Evolutionary conservation across 1,139 yeast genomes (phyloP).

Genomic region (Debaryomyces singareniensis): DNA sequence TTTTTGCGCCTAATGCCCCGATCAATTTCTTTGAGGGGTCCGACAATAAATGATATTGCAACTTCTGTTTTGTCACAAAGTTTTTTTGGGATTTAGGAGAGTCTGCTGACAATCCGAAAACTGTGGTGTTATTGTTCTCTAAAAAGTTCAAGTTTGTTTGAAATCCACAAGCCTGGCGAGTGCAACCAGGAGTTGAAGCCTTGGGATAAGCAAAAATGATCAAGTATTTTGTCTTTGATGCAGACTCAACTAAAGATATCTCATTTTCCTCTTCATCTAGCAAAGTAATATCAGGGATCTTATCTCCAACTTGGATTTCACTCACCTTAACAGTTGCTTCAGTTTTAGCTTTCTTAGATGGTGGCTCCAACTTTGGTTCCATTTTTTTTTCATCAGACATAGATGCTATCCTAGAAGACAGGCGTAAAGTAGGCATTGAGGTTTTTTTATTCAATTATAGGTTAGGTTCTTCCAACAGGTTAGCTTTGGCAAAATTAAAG

Average conservation of each 20-base stretch:
- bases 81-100: slow-evolving; percentile 66
- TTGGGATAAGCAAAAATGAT: slow-evolving; percentile 80
- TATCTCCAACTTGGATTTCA: slow-evolving; percentile 56
- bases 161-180: slow-evolving; percentile 88
- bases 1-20: slow-evolving; percentile 75
- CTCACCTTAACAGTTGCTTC: slow-evolving; percentile 4
- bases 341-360: slow-evolving; percentile 6
- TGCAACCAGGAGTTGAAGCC: slow-evolving; percentile 95
- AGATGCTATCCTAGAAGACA: slow-evolving; percentile 44
- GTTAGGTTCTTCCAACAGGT: too few species aligned
- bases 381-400: slow-evolving; percentile 8
- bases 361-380: slow-evolving; percentile 6
- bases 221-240: slow-evolving; percentile 42
- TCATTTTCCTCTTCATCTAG: slow-evolving; percentile 62
- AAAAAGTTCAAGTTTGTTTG: slow-evolving; percentile 59
- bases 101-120: slow-evolving; percentile 72
- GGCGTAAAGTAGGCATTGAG: slow-evolving; percentile 46
- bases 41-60: slow-evolving; percentile 67
- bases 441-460: too few species aligned
- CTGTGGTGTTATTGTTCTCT: slow-evolving; percentile 41
- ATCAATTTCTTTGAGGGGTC: slow-evolving; percentile 72
- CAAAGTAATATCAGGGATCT: slow-evolving; percentile 59
- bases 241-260: slow-evolving; percentile 44
- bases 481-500: too few species aligned
- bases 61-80: slow-evolving; percentile 64